phyloP scores from a whole-genome alignment of 2,329 filamentous ascomycete species.

The Aciculosporium take region DNA sequence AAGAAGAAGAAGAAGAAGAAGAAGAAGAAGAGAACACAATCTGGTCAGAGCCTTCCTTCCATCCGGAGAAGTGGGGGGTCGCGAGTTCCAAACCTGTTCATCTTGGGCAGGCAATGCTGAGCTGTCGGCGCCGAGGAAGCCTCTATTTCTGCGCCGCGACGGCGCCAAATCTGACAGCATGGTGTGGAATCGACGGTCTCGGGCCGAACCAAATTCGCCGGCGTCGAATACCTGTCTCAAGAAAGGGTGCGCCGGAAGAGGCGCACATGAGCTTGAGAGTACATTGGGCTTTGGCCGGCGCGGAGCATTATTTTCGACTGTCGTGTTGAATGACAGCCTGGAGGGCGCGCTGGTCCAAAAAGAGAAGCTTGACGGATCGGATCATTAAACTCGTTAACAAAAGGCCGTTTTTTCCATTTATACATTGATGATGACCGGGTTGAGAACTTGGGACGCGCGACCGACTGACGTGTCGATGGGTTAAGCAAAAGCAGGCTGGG shows the following conservation, averaged over 20 bases:
- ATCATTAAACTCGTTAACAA: background rate
- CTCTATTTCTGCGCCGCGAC: conserved; percentile 27
- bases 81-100: conserved; percentile 24
- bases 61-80: background rate
- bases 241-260: background rate
- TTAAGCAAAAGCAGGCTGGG: background rate
- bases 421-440: conserved; percentile 1
- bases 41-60: conserved; percentile 2
- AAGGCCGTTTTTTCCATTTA: background rate
- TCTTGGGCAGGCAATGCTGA: conserved; percentile 35
- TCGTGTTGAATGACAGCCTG: background rate
- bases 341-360: no score
- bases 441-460: conserved; percentile 3
- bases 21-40: background rate
- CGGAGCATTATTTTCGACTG: background rate
- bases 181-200: background rate
- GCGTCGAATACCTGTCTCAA: background rate
- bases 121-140: conserved; percentile 36
- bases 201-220: background rate
- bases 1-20: background rate
- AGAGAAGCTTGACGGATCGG: background rate
- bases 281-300: background rate
- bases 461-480: background rate
- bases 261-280: background rate
- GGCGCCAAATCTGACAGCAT: conserved; percentile 18